Conservation (phyloP, 2,329 filamentous ascomycete species). For the Ophiocordyceps camponoti-rufipedis region DNA sequence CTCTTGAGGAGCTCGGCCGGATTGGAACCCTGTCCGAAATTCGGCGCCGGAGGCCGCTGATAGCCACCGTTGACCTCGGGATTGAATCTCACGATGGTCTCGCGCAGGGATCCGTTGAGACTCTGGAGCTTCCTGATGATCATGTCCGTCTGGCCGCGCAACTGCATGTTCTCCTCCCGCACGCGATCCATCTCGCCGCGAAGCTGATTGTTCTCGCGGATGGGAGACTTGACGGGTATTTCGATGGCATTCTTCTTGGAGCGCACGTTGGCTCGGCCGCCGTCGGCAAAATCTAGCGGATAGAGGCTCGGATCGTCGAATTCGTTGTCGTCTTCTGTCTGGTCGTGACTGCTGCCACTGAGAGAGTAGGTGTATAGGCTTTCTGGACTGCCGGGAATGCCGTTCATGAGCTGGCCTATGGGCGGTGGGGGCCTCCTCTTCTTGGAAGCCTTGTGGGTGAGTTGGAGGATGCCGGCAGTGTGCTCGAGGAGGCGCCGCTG, state of each 20-base stretch:
- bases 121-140: slow-evolving; percentile 39
- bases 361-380: slow-evolving; percentile 55
- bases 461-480: slow-evolving; percentile 78
- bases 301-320: slow-evolving; percentile 70
- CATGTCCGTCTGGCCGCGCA: slow-evolving; percentile 14
- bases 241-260: slow-evolving; percentile 28
- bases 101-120: slow-evolving; percentile 47
- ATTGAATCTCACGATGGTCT: slow-evolving; percentile 46
- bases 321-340: slow-evolving; percentile 35
- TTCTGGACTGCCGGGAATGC: slow-evolving; percentile 57
- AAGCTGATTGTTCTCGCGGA: slow-evolving; percentile 33
- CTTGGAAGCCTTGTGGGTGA: slow-evolving; percentile 67
- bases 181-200: slow-evolving; percentile 27
- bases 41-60: slow-evolving; percentile 19
- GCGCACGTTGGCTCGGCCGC: slow-evolving; percentile 19
- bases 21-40: slow-evolving; percentile 12
- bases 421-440: slow-evolving; percentile 28
- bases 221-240: slow-evolving; percentile 39
- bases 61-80: slow-evolving; percentile 32
- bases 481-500: slow-evolving; percentile 69
- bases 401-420: slow-evolving; percentile 25
- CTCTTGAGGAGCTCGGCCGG: slow-evolving; percentile 27
- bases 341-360: slow-evolving; percentile 38
- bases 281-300: slow-evolving; percentile 40
- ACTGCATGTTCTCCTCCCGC: slow-evolving; percentile 24